A percentile compares a stretch with the other conserved stretches of the same genome.
Conservation (phyloP, 2,329 filamentous ascomycete genomes). For the Tolypocladium cylindrosporum region DNA sequence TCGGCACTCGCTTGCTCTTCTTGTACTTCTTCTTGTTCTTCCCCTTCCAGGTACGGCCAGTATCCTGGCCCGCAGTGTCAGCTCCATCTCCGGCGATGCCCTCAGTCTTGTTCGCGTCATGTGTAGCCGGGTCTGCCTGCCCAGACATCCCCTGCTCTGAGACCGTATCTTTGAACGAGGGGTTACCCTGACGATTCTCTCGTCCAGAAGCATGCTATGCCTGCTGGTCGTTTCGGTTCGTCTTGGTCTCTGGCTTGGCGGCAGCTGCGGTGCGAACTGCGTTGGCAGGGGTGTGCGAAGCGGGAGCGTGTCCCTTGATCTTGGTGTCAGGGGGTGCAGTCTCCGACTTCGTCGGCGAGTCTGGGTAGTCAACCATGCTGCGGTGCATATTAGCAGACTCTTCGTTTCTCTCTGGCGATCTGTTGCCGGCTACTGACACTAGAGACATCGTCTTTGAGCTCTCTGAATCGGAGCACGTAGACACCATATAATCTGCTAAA, state of each 20-base stretch:
- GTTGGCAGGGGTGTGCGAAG: background rate
- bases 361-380: background rate
- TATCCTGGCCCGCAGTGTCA: background rate
- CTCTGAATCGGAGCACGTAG: background rate
- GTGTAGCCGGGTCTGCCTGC: background rate
- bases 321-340: background rate
- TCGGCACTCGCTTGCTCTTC: constrained; percentile 6
- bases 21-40: constrained; percentile 16
- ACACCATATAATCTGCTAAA: background rate
- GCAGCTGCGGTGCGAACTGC: background rate
- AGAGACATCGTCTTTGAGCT: background rate
- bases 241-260: background rate
- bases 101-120: background rate
- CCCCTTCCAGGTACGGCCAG: constrained; percentile 3
- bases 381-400: background rate
- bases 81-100: background rate
- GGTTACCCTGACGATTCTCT: background rate
- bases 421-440: background rate
- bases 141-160: background rate
- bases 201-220: background rate
- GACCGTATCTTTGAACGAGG: background rate
- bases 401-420: background rate
- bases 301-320: background rate
- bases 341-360: background rate
- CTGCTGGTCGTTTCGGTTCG: background rate